phyloP scores from a whole-genome alignment of 2,329 filamentous ascomycete genomes.

The Colletotrichum melonis region DNA sequence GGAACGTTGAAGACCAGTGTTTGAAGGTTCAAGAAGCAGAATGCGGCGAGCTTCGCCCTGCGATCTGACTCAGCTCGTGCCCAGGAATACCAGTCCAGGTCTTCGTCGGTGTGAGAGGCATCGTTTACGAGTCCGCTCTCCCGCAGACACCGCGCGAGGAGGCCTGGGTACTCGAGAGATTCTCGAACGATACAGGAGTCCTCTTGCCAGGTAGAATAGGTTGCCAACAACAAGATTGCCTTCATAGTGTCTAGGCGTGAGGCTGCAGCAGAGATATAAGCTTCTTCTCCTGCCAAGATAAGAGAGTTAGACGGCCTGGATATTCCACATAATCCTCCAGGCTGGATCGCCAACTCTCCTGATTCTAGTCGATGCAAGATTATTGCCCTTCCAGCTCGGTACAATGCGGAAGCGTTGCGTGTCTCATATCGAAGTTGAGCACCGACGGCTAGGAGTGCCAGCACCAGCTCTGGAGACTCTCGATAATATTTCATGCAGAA shows the following conservation, averaged over 20 bases:
- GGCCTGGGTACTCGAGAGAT: conserved; percentile 8
- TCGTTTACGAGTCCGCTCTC: background rate
- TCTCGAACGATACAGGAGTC: conserved; percentile 6
- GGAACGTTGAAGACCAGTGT: conserved; percentile 16
- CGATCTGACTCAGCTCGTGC: background rate
- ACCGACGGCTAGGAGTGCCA: conserved; percentile 9
- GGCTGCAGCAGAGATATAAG: too few species aligned
- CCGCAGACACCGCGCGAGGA: conserved; percentile 12
- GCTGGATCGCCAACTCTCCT: too few species aligned
- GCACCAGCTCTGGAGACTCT: conserved; percentile 1
- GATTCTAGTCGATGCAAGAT: background rate
- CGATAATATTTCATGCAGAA: conserved; percentile 6
- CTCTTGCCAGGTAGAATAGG: conserved; percentile 3
- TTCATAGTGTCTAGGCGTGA: background rate
- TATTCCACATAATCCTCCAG: too few species aligned
- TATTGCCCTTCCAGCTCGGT: conserved; percentile 3
- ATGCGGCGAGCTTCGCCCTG: conserved; percentile 7
- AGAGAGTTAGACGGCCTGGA: too few species aligned
- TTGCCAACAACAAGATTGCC: background rate
- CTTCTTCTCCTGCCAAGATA: too few species aligned
- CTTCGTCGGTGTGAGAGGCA: background rate
- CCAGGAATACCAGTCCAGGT: conserved; percentile 14
- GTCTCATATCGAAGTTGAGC: conserved; percentile 14
- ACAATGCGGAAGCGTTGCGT: background rate
- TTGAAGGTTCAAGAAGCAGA: conserved; percentile 24